Conservation (phyloP, 2,329 filamentous ascomycete genomes). For the Alternaria viburni region DNA sequence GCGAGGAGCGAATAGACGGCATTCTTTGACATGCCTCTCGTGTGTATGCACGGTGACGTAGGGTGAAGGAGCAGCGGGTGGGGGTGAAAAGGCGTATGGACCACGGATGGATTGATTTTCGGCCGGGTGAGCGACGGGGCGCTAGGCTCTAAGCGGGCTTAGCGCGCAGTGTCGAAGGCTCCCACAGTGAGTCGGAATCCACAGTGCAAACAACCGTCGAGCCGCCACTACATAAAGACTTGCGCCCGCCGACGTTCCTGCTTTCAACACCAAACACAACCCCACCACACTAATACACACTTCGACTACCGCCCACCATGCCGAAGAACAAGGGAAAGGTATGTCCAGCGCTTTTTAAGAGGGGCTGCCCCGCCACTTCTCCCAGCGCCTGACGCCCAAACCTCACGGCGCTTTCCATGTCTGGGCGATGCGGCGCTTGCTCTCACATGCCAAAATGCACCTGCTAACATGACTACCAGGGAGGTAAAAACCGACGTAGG, state of each 20-base stretch:
- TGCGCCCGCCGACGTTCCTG: constrained; percentile 8
- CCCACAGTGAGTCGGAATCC: constrained; percentile 21
- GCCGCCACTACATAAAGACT: constrained; percentile 21
- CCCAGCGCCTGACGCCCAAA: constrained; percentile 21
- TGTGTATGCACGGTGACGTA: constrained; percentile 12
- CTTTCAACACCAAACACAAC: constrained; percentile 1
- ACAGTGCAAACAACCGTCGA: constrained; percentile 16
- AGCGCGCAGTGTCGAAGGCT: constrained; percentile 19
- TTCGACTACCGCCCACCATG: constrained; percentile 64
- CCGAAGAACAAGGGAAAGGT: constrained; percentile 99
- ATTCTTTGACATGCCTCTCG: constrained; percentile 15
- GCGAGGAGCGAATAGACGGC: constrained; percentile 15
- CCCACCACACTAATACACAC: constrained; percentile 7
- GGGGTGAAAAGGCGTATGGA: not conserved
- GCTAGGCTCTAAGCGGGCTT: constrained; percentile 11
- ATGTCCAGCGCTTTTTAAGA: constrained; percentile 37
- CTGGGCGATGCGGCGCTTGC: not conserved
- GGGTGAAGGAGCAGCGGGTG: not conserved
- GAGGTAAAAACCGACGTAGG: constrained; percentile 97
- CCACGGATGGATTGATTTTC: not conserved
- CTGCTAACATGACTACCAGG: constrained; percentile 58
- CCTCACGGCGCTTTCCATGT: constrained; percentile 3
- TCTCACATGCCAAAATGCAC: not conserved
- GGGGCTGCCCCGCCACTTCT: constrained; percentile 29
- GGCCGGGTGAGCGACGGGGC: constrained; percentile 1